Evolutionary conservation across 1,284 basidiomycete genomes (phyloP).

Genomic region (Coniferiporia sulphurascens): DNA sequence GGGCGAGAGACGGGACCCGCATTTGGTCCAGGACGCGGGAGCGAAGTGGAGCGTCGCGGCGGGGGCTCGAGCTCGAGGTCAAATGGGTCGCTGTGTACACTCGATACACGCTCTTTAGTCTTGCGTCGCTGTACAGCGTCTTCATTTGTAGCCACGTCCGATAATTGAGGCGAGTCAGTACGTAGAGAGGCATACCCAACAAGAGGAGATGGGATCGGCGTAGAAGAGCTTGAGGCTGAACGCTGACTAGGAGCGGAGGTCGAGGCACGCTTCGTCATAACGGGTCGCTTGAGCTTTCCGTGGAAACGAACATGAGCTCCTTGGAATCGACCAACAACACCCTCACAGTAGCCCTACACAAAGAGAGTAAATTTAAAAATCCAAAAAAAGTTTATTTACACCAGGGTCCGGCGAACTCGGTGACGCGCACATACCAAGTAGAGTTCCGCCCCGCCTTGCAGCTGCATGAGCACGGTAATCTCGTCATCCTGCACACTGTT

Average conservation of each 20-base stretch:
- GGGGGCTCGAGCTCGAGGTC: constrained; percentile 13
- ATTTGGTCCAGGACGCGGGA: neutral
- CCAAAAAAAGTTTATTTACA: neutral
- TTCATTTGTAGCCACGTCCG: neutral
- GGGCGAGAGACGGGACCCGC: neutral
- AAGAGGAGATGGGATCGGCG: constrained; percentile 13
- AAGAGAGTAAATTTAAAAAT: neutral
- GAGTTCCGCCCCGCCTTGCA: constrained; percentile 47
- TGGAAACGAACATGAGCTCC: constrained; percentile 67
- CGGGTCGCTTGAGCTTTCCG: constrained; percentile 73
- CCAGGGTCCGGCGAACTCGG: neutral
- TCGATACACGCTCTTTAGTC: constrained; percentile 5
- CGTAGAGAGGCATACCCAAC: neutral
- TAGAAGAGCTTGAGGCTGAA: neutral
- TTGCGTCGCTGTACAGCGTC: neutral
- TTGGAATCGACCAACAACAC: constrained; percentile 81
- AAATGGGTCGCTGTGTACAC: constrained; percentile 12
- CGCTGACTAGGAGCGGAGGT: constrained; percentile 23
- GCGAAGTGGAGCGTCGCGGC: neutral
- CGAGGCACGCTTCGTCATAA: constrained; percentile 61
- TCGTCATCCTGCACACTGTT: constrained; percentile 60
- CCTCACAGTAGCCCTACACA: constrained; percentile 79
- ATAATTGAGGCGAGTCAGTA: neutral
- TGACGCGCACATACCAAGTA: constrained; percentile 50
- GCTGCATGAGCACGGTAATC: constrained; percentile 75